These are phyloP conservation scores for Hygrophoropsis aurantiaca DNA, from an alignment of 768 basidiomycete species.

Conservation along the genomic window DNA sequence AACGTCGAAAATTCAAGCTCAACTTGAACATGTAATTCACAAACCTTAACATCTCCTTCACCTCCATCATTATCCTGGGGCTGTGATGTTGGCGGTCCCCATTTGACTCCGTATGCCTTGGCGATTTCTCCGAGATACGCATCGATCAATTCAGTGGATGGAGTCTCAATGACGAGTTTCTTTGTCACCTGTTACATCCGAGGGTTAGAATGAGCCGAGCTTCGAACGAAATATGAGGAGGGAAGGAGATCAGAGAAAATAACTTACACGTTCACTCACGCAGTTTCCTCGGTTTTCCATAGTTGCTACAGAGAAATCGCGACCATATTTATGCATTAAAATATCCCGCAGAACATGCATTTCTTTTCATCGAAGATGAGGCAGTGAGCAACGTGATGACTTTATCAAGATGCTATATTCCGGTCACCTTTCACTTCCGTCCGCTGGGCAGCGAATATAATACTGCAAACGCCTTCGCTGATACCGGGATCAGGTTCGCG, in stretches of 20 bases:
- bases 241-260: background rate
- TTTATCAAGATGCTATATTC: background rate
- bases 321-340: slow-evolving; percentile 94
- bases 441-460: slow-evolving; percentile 89
- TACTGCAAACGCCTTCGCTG: slow-evolving; percentile 80
- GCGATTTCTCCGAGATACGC: slow-evolving; percentile 89
- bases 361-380: slow-evolving; percentile 44
- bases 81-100: slow-evolving; percentile 43
- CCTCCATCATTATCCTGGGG: slow-evolving; percentile 25
- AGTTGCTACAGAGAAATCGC: slow-evolving; percentile 82
- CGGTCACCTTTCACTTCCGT: slow-evolving; percentile 91
- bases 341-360: slow-evolving; percentile 89
- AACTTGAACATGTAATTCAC: slow-evolving; percentile 12
- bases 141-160: slow-evolving; percentile 74
- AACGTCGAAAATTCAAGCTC: background rate
- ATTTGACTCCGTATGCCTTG: slow-evolving; percentile 77
- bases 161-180: slow-evolving; percentile 72
- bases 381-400: slow-evolving; percentile 6
- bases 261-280: slow-evolving; percentile 80
- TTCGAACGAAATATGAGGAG: background rate
- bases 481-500: slow-evolving; percentile 87
- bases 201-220: background rate
- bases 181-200: slow-evolving; percentile 56
- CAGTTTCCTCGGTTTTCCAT: slow-evolving; percentile 82
- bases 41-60: slow-evolving; percentile 40